Percentiles rank a stretch among this genome's conserved stretches.
phyloP scores from a whole-genome alignment of 2,329 filamentous ascomycete species.

The Aaosphaeria pasadenensis region DNA sequence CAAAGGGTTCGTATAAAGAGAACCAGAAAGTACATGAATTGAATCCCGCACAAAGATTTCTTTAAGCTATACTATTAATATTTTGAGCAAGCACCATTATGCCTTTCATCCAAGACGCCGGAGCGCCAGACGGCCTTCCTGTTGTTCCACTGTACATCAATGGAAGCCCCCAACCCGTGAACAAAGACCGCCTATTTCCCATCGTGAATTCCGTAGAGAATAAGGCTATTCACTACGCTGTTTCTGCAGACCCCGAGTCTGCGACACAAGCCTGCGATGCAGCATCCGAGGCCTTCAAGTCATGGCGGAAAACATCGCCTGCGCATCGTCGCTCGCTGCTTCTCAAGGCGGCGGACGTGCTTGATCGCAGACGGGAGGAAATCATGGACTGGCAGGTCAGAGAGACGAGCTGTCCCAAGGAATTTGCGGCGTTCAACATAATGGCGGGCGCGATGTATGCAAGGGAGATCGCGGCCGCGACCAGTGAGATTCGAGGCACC shows the following conservation, averaged over 20 bases:
- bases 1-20: no score
- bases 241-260: constrained; percentile 52
- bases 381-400: constrained; percentile 56
- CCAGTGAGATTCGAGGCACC: constrained; percentile 29
- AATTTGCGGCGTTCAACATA: constrained; percentile 36
- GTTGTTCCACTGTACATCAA: constrained; percentile 44
- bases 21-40: no score
- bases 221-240: constrained; percentile 52
- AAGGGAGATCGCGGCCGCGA: constrained; percentile 44
- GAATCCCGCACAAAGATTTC: no score
- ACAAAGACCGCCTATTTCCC: constrained; percentile 43
- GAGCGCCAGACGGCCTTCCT: background rate
- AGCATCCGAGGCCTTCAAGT: constrained; percentile 62
- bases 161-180: constrained; percentile 41
- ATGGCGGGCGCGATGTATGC: constrained; percentile 37
- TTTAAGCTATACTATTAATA: no score
- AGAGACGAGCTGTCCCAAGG: constrained; percentile 51
- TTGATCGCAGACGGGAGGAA: constrained; percentile 58
- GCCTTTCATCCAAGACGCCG: background rate
- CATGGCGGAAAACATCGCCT: constrained; percentile 65
- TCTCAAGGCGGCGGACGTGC: constrained; percentile 62
- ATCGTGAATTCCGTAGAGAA: constrained; percentile 55
- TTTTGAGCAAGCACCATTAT: background rate
- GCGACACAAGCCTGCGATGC: constrained; percentile 54
- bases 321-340: constrained; percentile 64